Evolutionary conservation across 331 rosid species (phyloP).

Genomic region (Cydonia oblonga): DNA sequence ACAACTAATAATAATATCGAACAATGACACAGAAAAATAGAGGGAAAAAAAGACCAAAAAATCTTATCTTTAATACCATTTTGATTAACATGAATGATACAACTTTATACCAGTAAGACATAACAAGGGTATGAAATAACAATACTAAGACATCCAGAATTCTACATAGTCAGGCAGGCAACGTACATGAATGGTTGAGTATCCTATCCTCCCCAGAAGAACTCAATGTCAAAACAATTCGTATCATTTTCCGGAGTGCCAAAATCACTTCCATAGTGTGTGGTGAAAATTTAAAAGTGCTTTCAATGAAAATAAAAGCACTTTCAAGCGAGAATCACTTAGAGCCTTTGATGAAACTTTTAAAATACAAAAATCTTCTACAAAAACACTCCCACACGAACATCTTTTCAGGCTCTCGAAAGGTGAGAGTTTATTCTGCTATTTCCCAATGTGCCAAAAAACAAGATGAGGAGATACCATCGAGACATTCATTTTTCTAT

Average conservation of each 20-base stretch:
- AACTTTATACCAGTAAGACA: constrained; percentile 3
- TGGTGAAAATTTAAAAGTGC: neutral
- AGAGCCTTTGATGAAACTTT: neutral
- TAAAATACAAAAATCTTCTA: neutral
- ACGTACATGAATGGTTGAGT: neutral
- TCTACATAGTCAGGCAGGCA: neutral
- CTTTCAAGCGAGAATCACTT: neutral
- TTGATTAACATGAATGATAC: neutral
- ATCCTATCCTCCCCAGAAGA: neutral
- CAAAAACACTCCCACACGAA: neutral
- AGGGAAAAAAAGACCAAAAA: neutral
- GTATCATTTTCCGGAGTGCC: neutral
- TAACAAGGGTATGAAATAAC: neutral
- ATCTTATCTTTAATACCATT: neutral
- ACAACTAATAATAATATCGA: neutral
- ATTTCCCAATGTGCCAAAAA: neutral
- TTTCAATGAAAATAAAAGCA: neutral
- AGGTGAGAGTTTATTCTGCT: neutral
- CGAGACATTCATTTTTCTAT: neutral
- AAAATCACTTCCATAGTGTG: neutral
- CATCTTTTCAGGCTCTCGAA: neutral
- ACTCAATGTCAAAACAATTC: neutral
- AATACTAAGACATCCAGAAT: constrained; percentile 1
- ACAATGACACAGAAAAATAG: neutral
- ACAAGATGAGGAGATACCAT: neutral